These are phyloP conservation scores for Penicillium parvum DNA, from an alignment of 495 filamentous ascomycete species.

Conservation along the genomic window DNA sequence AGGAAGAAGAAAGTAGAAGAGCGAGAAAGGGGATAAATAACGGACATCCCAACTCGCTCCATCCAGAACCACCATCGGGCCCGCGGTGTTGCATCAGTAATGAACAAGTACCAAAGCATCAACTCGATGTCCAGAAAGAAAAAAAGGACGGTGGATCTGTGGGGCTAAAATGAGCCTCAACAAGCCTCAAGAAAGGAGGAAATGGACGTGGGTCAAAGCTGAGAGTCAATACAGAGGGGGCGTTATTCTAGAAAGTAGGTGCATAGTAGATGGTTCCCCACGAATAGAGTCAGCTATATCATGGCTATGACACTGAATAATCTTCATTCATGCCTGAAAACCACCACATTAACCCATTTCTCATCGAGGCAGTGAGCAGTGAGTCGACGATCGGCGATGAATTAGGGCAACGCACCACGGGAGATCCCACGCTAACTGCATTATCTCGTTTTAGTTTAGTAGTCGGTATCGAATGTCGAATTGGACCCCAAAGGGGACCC, in stretches of 20 bases:
- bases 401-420: no score
- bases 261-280: no score
- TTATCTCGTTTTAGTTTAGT: no score
- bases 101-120: conserved; percentile 1
- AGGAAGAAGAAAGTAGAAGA: background rate
- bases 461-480: no score
- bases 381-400: no score
- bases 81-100: conserved; percentile 14
- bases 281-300: no score
- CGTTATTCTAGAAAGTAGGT: no score
- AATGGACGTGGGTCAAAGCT: background rate
- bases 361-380: no score
- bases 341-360: no score
- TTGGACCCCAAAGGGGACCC: background rate
- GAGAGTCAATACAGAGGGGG: background rate
- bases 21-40: conserved; percentile 14
- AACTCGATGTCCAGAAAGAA: conserved; percentile 3
- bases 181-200: conserved; percentile 7
- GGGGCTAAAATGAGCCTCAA: conserved; percentile 21
- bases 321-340: no score
- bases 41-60: conserved; percentile 1
- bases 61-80: conserved; percentile 7
- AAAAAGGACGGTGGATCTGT: conserved; percentile 4
- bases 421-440: no score
- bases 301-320: no score